phyloP scores from a whole-genome alignment of 306 rosid species.

The Cucurbita argyrosperma region DNA sequence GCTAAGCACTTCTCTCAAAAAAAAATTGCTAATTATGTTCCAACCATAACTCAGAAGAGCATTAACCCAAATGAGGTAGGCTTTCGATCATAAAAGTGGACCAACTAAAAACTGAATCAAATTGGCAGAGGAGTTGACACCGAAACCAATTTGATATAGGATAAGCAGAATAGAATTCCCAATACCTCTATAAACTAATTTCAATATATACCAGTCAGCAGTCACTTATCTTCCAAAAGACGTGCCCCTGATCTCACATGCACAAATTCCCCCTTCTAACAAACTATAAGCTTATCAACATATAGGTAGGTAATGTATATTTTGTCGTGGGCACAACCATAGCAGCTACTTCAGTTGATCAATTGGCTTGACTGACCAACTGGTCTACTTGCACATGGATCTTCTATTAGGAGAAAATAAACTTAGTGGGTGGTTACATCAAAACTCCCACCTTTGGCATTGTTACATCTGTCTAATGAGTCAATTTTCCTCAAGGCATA shows the following conservation, averaged over 20 bases:
- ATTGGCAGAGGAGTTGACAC: too few relatives aligned
- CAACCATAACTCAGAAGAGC: too few relatives aligned
- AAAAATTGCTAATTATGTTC: too few relatives aligned
- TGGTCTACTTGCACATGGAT: background rate
- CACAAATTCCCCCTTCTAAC: background rate
- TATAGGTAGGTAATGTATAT: background rate
- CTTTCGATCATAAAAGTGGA: too few relatives aligned
- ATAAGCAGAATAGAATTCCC: background rate
- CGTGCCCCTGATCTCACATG: background rate
- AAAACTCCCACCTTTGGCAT: background rate
- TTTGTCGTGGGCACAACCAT: background rate
- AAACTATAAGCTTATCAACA: background rate
- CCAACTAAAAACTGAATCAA: too few relatives aligned
- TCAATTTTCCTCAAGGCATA: background rate
- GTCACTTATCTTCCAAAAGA: background rate
- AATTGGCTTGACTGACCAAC: background rate
- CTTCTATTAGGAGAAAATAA: background rate
- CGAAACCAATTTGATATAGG: too few relatives aligned
- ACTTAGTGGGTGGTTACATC: background rate
- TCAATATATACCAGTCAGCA: background rate
- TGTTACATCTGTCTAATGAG: background rate
- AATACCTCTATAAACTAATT: background rate
- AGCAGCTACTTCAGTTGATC: background rate
- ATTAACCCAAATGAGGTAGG: too few relatives aligned
- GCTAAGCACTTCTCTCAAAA: too few relatives aligned